Conservation (phyloP, 2,329 filamentous ascomycete genomes). For the Cladorrhinum sp. region DNA sequence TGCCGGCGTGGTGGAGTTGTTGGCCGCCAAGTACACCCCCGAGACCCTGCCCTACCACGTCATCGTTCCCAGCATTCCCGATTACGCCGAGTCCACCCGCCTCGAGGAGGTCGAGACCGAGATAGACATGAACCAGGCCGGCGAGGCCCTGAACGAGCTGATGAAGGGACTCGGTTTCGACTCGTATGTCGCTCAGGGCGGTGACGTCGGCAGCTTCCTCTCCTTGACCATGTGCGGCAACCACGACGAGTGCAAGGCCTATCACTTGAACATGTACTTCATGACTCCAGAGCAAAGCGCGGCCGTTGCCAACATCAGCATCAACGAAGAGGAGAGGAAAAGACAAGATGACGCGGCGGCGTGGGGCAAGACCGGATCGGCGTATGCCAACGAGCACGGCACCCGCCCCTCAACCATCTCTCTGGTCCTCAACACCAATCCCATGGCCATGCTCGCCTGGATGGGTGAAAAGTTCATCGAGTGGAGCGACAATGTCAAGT, state of each 20-base stretch:
- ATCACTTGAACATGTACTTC: constrained; percentile 28
- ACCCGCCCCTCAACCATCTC: constrained; percentile 56
- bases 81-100: constrained; percentile 48
- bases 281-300: constrained; percentile 19
- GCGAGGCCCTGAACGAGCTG: constrained; percentile 48
- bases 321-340: constrained; percentile 35
- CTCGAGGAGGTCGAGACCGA: constrained; percentile 43
- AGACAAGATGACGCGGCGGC: constrained; percentile 35
- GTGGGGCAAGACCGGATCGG: constrained; percentile 42
- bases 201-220: constrained; percentile 51
- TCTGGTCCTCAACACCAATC: constrained; percentile 49
- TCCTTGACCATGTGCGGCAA: constrained; percentile 40
- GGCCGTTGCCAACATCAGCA: constrained; percentile 11
- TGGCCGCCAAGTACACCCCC: constrained; percentile 47
- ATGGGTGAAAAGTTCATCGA: constrained; percentile 23
- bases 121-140: constrained; percentile 39
- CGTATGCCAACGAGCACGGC: constrained; percentile 52
- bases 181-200: constrained; percentile 56
- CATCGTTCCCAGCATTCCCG: constrained; percentile 54
- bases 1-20: constrained; percentile 45
- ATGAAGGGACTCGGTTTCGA: constrained; percentile 54
- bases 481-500: constrained; percentile 16
- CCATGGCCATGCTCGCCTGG: constrained; percentile 56
- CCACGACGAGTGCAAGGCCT: constrained; percentile 47
- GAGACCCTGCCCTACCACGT: constrained; percentile 54